These are phyloP conservation scores for Apophysomyces trapeziformis DNA, from an alignment of 371 early-diverging fungal species.

Conservation along the genomic window DNA sequence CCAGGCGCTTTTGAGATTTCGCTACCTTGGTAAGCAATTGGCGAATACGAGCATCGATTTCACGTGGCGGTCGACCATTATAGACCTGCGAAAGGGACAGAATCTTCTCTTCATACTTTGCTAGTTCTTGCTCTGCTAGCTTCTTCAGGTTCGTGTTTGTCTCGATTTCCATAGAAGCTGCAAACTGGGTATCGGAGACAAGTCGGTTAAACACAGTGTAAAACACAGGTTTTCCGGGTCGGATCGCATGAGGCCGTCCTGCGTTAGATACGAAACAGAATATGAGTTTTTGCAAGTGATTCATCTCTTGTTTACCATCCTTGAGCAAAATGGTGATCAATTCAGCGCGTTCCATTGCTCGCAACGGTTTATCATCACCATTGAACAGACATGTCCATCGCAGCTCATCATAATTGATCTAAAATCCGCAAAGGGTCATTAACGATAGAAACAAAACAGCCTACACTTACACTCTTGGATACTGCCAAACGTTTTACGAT, in stretches of 20 bases:
- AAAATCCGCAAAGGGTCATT: not conserved
- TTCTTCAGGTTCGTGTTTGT: constrained; percentile 69
- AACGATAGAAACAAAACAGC: not conserved
- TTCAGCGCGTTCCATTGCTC: constrained; percentile 87
- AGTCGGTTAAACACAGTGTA: constrained; percentile 78
- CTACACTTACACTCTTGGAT: constrained; percentile 55
- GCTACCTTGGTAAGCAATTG: constrained; percentile 61
- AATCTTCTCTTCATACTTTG: constrained; percentile 77
- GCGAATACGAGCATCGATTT: constrained; percentile 58
- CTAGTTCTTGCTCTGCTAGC: constrained; percentile 70
- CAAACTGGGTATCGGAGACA: constrained; percentile 67
- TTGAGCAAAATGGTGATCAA: constrained; percentile 75
- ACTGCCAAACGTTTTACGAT: constrained; percentile 64
- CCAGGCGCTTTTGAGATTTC: constrained; percentile 56
- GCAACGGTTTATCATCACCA: constrained; percentile 75
- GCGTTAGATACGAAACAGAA: constrained; percentile 1
- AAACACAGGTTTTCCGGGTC: constrained; percentile 85
- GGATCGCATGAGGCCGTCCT: constrained; percentile 79
- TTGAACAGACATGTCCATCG: constrained; percentile 79
- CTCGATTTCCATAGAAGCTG: constrained; percentile 81
- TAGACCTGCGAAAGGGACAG: constrained; percentile 48
- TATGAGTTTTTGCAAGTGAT: not conserved
- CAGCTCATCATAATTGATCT: constrained; percentile 79
- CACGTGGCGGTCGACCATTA: constrained; percentile 56
- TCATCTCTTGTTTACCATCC: constrained; percentile 57